These are phyloP conservation scores for Neonothopanus nambi DNA, from an alignment of 1,284 basidiomycete species.

Conservation along the genomic window DNA sequence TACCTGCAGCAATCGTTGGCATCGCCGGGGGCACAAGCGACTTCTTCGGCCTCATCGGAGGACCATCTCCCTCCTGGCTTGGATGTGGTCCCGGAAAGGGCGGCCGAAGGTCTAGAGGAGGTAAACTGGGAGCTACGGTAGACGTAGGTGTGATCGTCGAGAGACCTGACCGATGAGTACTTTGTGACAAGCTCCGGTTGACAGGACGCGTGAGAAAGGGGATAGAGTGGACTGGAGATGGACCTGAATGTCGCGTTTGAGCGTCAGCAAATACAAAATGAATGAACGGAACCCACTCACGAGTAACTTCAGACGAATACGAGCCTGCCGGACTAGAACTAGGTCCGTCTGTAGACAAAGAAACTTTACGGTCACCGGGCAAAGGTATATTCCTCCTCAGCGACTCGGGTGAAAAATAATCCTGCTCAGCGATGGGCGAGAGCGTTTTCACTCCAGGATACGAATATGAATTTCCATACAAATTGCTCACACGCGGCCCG, in stretches of 20 bases:
- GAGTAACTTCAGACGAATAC: conserved; percentile 35
- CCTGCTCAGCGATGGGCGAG: conserved; percentile 56
- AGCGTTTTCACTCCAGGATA: conserved; percentile 42
- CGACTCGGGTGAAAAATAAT: conserved; percentile 52
- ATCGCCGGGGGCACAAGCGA: conserved; percentile 27
- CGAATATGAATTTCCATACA: conserved; percentile 36
- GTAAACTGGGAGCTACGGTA: conserved; percentile 46
- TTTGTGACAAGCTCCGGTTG: conserved; percentile 55
- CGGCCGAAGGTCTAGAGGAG: conserved; percentile 57
- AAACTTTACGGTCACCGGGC: conserved; percentile 25
- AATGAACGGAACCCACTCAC: conserved; percentile 28
- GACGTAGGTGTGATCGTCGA: conserved; percentile 32
- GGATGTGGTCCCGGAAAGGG: conserved; percentile 49
- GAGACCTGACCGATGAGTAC: conserved; percentile 51
- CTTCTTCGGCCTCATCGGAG: conserved; percentile 29
- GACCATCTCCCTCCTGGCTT: conserved; percentile 30
- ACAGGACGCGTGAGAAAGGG: conserved; percentile 58
- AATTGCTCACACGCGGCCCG: conserved; percentile 27
- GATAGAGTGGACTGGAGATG: conserved; percentile 38
- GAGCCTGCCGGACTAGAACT: conserved; percentile 31
- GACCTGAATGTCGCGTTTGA: conserved; percentile 27
- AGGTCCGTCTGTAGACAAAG: conserved; percentile 7
- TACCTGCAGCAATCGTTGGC: conserved; percentile 36
- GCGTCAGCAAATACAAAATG: conserved; percentile 8
- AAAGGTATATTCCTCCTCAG: conserved; percentile 33